Base-by-base conservation (phyloP, 768 basidiomycete species). In the Kwoniella mangroviensis region DNA sequence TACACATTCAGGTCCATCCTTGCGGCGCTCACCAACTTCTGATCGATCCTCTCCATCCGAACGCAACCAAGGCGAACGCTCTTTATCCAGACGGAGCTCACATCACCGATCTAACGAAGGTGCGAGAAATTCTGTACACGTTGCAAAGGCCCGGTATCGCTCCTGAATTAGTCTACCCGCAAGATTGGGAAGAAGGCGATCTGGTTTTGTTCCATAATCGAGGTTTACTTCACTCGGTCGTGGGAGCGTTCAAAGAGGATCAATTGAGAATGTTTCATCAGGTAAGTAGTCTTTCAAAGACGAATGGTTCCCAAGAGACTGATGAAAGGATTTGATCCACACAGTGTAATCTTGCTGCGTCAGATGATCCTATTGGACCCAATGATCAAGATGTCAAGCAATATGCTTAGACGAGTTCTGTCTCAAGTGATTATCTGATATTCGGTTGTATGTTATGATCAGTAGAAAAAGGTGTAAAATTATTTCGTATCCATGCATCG, bases 1-100 rank as follows among this genome's bases (percentile, higher is more conserved):
- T 98, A 22, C 92, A 95, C 80, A 90, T 95, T 84, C 89, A 98
- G 79, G 94, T 96, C 4, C 94, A 96, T 80, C 93, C 92, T 4
- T 92, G 90, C 74, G 93, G 89, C 40, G 88, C 83, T 0, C 83
- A 85, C 45, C 88, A 91, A 74, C 86, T 95, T 40, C 71, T 90
- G 65, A 84, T 97, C 73, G 88, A 87, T n/a, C 88, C 93, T 17
- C 86, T 95, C 91, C 92, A 0, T 87, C 87, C 87, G 0, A 83
- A 83, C 28, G 86, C 87, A 0, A 34, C 41, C 6, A 45, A 49
- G 11, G 86, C 89, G 52, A 24, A 24, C 43, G 89, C 91, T 3
- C 85, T 94, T 1, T 94, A 90, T 83, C 94, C 94, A 4, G 90
- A 94, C 70, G 94, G 94, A 10, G 90, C 87, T 1, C 88, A 89